Evolutionary conservation across 2,329 filamentous ascomycete genomes (phyloP).

Genomic region (Aspergillus tubingensis): DNA sequence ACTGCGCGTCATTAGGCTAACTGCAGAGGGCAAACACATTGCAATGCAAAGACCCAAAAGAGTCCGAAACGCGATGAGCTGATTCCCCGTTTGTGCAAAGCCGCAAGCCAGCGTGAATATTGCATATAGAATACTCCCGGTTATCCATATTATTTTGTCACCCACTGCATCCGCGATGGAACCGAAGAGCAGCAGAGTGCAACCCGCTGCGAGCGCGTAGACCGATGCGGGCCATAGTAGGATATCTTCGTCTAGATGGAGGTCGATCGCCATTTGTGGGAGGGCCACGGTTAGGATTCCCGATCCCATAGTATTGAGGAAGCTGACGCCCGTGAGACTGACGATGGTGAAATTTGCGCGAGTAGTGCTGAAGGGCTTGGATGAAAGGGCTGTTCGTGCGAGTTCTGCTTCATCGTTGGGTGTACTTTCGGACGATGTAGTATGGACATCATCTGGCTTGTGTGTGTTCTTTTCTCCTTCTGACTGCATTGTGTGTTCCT

Average conservation of each 20-base stretch:
- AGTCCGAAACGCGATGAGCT: slow-evolving; percentile 52
- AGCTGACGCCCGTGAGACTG: slow-evolving; percentile 32
- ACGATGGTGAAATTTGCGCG: slow-evolving; percentile 15
- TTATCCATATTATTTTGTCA: slow-evolving; percentile 45
- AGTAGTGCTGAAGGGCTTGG: not conserved
- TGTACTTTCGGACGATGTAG: not conserved
- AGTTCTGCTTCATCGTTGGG: not conserved
- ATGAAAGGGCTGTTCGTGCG: not conserved
- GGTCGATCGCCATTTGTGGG: slow-evolving; percentile 30
- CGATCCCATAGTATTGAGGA: slow-evolving; percentile 34
- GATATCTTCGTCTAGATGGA: slow-evolving; percentile 25
- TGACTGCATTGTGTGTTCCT: not conserved
- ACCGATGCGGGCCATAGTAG: slow-evolving; percentile 15
- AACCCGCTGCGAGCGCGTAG: slow-evolving; percentile 35
- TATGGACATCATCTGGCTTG: not conserved
- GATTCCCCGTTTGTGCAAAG: slow-evolving; percentile 39
- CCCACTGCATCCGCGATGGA: slow-evolving; percentile 56
- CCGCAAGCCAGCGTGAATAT: slow-evolving; percentile 41
- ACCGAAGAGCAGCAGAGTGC: slow-evolving; percentile 50
- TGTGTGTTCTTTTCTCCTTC: not conserved
- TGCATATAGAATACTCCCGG: slow-evolving; percentile 41
- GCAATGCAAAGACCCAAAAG: slow-evolving; percentile 50
- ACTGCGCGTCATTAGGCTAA: slow-evolving; percentile 52
- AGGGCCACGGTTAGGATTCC: slow-evolving; percentile 32
- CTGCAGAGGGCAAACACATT: slow-evolving; percentile 52